phyloP scores from a whole-genome alignment of 163 green algal species.

The Chlorella variabilis region DNA sequence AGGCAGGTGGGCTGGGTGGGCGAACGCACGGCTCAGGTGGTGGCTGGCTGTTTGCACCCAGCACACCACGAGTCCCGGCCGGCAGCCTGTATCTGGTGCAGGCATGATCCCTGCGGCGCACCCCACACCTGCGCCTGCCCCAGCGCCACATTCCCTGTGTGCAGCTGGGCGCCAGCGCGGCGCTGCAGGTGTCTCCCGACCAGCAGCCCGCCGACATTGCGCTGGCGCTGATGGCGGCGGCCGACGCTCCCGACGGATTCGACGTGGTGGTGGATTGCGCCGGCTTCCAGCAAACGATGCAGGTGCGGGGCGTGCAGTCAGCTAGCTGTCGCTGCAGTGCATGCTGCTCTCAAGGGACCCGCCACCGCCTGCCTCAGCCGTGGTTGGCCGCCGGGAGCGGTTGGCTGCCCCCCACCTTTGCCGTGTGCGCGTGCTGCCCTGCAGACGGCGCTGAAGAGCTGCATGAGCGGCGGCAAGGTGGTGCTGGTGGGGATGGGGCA shows the following conservation, averaged over 20 bases:
- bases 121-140: background rate
- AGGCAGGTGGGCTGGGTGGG: conserved; percentile 54
- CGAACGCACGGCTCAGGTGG: too few species aligned
- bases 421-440: too few species aligned
- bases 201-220: conserved; percentile 30
- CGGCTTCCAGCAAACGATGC: conserved; percentile 59
- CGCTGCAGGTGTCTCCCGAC: background rate
- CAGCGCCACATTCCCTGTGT: background rate
- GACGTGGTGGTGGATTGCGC: conserved; percentile 70
- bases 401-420: too few species aligned
- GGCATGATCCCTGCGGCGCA: too few species aligned
- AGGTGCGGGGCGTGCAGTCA: conserved; percentile 30
- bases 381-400: too few species aligned
- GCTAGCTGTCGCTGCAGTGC: background rate
- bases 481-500: conserved; percentile 72
- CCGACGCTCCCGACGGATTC: conserved; percentile 27
- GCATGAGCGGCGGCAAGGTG: conserved; percentile 58
- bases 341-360: too few species aligned
- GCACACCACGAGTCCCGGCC: too few species aligned
- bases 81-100: too few species aligned
- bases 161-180: conserved; percentile 7
- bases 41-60: too few species aligned
- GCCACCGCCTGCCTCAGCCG: background rate
- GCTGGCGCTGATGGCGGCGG: conserved; percentile 5
- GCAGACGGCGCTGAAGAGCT: conserved; percentile 55